A percentile compares a stretch with the other conserved stretches of the same genome.
phyloP scores from a whole-genome alignment of 345 rosid genomes.

The Linum tenue region DNA sequence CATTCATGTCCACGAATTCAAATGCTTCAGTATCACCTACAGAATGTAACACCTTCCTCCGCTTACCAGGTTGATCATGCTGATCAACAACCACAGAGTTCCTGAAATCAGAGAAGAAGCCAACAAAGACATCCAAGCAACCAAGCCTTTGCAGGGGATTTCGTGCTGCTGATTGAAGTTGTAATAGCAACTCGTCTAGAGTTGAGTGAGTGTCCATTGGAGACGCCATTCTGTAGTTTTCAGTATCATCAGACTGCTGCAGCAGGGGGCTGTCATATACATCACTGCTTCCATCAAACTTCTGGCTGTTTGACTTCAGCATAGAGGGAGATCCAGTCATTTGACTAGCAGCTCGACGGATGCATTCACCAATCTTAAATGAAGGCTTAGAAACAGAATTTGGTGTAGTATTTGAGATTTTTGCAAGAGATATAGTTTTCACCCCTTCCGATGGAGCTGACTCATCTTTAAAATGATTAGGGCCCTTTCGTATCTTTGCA shows the following conservation, averaged over 20 bases:
- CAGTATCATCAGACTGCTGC: slow-evolving; percentile 28
- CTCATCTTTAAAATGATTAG: slow-evolving; percentile 42
- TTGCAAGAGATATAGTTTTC: slow-evolving; percentile 57
- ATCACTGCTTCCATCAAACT: slow-evolving; percentile 17
- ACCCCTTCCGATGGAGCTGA: slow-evolving; percentile 33
- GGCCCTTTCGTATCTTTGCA: slow-evolving; percentile 46
- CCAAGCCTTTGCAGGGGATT: slow-evolving; percentile 44
- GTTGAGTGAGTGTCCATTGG: slow-evolving; percentile 38
- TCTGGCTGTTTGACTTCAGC: slow-evolving; percentile 38
- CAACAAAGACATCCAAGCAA: slow-evolving; percentile 34
- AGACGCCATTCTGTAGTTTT: slow-evolving; percentile 17
- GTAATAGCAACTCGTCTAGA: slow-evolving; percentile 51
- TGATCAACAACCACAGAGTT: slow-evolving; percentile 42
- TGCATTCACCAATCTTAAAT: slow-evolving; percentile 86
- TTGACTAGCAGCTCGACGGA: slow-evolving; percentile 87
- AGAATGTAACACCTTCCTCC: slow-evolving; percentile 33
- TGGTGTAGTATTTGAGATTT: slow-evolving; percentile 30
- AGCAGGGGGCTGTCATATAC: slow-evolving; percentile 27
- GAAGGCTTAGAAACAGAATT: slow-evolving; percentile 43
- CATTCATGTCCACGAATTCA: slow-evolving; percentile 87
- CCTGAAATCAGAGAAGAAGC: slow-evolving; percentile 77
- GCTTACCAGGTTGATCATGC: slow-evolving; percentile 37
- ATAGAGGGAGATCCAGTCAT: slow-evolving; percentile 70
- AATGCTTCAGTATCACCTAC: slow-evolving; percentile 52
- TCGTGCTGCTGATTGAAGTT: slow-evolving; percentile 55